phyloP scores from a whole-genome alignment of 2,329 filamentous ascomycete species.

The Claviceps sp. region DNA sequence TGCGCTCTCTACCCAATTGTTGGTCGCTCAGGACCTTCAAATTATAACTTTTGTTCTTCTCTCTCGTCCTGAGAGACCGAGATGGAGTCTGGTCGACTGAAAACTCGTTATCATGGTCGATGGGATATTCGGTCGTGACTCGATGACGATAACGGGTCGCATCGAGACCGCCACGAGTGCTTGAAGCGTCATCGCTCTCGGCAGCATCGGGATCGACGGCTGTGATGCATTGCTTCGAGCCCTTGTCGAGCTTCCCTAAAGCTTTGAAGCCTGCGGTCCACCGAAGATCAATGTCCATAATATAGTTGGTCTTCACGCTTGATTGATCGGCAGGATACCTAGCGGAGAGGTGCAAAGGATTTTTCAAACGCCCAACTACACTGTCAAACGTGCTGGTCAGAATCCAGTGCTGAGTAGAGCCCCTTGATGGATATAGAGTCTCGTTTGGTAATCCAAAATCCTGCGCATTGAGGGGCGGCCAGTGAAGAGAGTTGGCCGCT shows the following conservation, averaged over 20 bases:
- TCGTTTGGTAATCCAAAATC: slow-evolving; percentile 17
- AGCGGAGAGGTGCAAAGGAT: slow-evolving; percentile 17
- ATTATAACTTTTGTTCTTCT: slow-evolving; percentile 41
- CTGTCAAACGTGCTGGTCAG: slow-evolving; percentile 28
- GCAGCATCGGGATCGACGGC: slow-evolving; percentile 23
- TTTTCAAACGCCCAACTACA: slow-evolving; percentile 28
- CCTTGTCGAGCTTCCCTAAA: slow-evolving; percentile 22
- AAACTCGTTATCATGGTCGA: slow-evolving; percentile 30
- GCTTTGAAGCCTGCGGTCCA: slow-evolving; percentile 30
- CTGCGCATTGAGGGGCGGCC: slow-evolving; percentile 36
- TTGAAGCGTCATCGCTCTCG: slow-evolving; percentile 12
- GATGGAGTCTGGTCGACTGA: slow-evolving; percentile 38
- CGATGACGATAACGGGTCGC: slow-evolving; percentile 9
- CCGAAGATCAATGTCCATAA: slow-evolving; percentile 34
- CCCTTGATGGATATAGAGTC: slow-evolving; percentile 10
- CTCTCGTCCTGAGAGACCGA: slow-evolving; percentile 35
- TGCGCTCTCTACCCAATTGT: slow-evolving; percentile 38
- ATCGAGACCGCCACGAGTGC: slow-evolving; percentile 10
- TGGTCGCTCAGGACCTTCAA: slow-evolving; percentile 45
- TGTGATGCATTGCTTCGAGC: slow-evolving; percentile 30
- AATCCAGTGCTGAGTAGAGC: slow-evolving; percentile 20
- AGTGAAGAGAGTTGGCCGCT: slow-evolving; percentile 32
- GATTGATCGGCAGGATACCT: slow-evolving; percentile 13
- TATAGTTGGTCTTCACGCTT: slow-evolving; percentile 26
- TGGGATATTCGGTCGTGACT: slow-evolving; percentile 16